Percentiles rank a stretch among this genome's conserved stretches.
These are phyloP conservation scores for Coccomyxa sp. DNA, from an alignment of 139 green algal genomes.

Conservation along the genomic window DNA sequence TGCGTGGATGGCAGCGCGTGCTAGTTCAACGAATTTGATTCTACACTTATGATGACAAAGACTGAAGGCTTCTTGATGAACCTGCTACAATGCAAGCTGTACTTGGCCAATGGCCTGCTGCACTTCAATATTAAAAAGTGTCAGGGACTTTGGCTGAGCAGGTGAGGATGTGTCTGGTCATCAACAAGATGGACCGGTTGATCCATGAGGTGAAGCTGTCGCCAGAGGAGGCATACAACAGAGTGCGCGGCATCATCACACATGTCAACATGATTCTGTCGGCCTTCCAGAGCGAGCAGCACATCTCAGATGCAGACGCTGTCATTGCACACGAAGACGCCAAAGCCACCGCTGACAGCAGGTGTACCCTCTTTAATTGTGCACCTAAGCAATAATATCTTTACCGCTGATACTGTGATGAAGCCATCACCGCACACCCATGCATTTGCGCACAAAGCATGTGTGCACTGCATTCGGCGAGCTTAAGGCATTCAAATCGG, in stretches of 20 bases:
- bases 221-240: slow-evolving; percentile 73
- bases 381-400: not conserved
- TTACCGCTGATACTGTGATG: too few species aligned
- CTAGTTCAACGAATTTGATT: too few species aligned
- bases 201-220: slow-evolving; percentile 81
- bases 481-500: too few species aligned
- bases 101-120: too few species aligned
- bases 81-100: too few species aligned
- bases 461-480: too few species aligned
- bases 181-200: slow-evolving; percentile 99
- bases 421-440: too few species aligned
- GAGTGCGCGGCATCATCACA: slow-evolving; percentile 73
- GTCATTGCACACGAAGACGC: slow-evolving; percentile 69
- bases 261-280: slow-evolving; percentile 95
- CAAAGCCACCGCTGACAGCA: slow-evolving; percentile 8
- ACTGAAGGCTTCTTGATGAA: too few species aligned
- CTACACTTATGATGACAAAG: too few species aligned
- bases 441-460: too few species aligned
- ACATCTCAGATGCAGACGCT: slow-evolving; percentile 85
- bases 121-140: too few species aligned
- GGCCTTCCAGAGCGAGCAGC: slow-evolving; percentile 80
- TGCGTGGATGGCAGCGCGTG: not conserved
- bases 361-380: not conserved
- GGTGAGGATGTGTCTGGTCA: slow-evolving; percentile 79
- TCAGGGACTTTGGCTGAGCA: slow-evolving; percentile 6